Evolutionary conservation across 2,329 filamentous ascomycete genomes (phyloP).

Genomic region (Intubia oerlemansii): DNA sequence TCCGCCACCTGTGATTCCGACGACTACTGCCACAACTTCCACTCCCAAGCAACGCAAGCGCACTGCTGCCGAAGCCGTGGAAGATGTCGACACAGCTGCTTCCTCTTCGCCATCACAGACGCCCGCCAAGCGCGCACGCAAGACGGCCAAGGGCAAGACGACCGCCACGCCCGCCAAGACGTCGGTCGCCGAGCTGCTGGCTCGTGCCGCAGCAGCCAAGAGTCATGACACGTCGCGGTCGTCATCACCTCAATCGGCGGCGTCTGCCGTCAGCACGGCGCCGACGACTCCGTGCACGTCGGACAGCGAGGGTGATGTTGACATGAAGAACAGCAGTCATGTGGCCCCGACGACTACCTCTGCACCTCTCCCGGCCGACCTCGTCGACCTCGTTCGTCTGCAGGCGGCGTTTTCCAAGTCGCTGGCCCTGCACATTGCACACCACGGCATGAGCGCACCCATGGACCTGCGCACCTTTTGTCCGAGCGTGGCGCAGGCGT

Average conservation of each 20-base stretch:
- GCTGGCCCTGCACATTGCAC: slow-evolving; percentile 45
- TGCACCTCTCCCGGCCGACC: slow-evolving; percentile 23
- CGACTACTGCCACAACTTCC: background rate
- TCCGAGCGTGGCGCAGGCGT: slow-evolving; percentile 42
- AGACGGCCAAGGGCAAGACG: background rate
- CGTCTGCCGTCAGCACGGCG: slow-evolving; percentile 12
- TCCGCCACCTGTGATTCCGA: background rate
- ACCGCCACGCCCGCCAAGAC: background rate
- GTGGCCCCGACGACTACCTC: background rate
- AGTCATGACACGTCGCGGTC: background rate
- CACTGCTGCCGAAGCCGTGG: slow-evolving; percentile 3
- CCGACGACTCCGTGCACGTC: slow-evolving; percentile 19
- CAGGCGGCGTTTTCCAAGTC: slow-evolving; percentile 48
- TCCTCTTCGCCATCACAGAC: background rate
- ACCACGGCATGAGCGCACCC: slow-evolving; percentile 40
- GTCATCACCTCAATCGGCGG: slow-evolving; percentile 1
- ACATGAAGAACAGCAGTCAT: no score
- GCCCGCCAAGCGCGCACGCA: slow-evolving; percentile 6
- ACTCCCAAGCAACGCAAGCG: slow-evolving; percentile 5
- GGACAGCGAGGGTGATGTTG: slow-evolving; percentile 12
- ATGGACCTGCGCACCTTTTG: slow-evolving; percentile 39
- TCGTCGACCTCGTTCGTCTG: slow-evolving; percentile 38
- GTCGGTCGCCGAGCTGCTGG: slow-evolving; percentile 7
- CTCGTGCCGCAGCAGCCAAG: slow-evolving; percentile 1
- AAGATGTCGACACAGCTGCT: slow-evolving; percentile 1